A percentile compares a stretch with the other conserved stretches of the same genome.
Conservation (phyloP, 192 early-diverging fungal species). For the Linnemannia schmuckeri region DNA sequence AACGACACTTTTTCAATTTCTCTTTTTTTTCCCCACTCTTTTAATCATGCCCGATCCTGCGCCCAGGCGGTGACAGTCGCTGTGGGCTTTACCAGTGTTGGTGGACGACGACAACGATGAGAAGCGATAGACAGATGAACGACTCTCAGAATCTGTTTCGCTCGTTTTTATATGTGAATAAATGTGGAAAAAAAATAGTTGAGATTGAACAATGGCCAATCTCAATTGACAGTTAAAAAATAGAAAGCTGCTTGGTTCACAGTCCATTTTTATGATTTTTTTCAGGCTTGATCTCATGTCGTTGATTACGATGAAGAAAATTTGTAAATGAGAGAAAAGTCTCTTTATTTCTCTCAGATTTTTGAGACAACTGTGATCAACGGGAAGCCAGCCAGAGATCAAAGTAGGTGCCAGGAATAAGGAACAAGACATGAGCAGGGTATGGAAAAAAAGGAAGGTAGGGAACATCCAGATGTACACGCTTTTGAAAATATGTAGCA, state of each 20-base stretch:
- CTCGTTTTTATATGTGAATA: no score
- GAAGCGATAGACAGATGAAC: no score
- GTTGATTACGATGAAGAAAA: not conserved
- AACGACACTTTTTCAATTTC: not conserved
- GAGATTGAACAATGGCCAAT: no score
- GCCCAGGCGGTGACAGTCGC: not conserved
- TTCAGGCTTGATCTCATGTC: not conserved
- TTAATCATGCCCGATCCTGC: conserved; percentile 3
- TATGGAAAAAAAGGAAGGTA: not conserved
- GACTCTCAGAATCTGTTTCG: no score
- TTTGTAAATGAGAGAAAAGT: not conserved
- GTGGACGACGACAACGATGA: no score
- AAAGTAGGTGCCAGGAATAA: not conserved
- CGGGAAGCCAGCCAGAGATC: not conserved
- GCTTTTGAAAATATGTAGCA: no score
- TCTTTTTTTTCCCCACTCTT: not conserved
- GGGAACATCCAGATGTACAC: no score
- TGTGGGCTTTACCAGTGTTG: no score
- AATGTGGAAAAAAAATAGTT: no score
- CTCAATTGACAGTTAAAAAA: no score
- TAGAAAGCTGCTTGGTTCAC: no score
- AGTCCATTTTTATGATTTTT: not conserved
- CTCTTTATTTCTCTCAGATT: not conserved
- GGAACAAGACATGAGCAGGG: not conserved
- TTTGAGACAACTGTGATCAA: no score